Base-by-base conservation (phyloP, 2,329 filamentous ascomycete genomes). In the Aspergillus udagawae region DNA sequence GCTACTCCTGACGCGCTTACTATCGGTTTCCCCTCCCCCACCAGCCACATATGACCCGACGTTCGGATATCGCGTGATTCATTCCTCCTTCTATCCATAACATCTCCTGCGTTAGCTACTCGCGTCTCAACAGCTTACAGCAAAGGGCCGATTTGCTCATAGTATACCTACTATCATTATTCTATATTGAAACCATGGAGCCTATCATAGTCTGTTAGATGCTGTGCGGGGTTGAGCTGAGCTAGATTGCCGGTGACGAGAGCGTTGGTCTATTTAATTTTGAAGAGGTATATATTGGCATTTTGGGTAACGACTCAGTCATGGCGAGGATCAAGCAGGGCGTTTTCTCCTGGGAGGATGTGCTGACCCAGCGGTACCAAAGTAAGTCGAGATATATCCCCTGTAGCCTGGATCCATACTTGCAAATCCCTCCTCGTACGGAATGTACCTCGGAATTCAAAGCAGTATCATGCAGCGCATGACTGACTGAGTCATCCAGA, bases 261-360 rank as follows among this genome's bases (percentile, higher is more conserved):
- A 25, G 44, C 23, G 44, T 23, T 47, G 44, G 44, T 14, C 23
- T 8, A 25, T 47, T 23, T 23, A 47, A 23, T 3, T 47, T 14
- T 17, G 44, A 47, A 14, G 14, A 27, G 21, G 12, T 14, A 45
- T 45, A 14, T 47, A 21, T 47, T 47, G 44, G 10, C 27, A 27
- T 25, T 44, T 17, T 9, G 12, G 17, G 12, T 27, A 4, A 27
- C 23, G 20, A 23, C 14, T 7, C 25, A 41, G 55, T 42, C 42
- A 75, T 75, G 73, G 66, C 71, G 20, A 69, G 67, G 52, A 67
- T 67, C 42, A 75, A 70, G 54, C 66, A 67, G 42, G 73, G 73
- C 0, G 67, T 75, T 2, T 75, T 75, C 59, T 75, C 71, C 6
- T 75, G 73, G 73, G 73, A 75, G 60, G 73, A 75, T 65, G 73